Evolutionary conservation across 352 stramenopile genomes (phyloP).

Genomic region (Globisporangium solare): DNA sequence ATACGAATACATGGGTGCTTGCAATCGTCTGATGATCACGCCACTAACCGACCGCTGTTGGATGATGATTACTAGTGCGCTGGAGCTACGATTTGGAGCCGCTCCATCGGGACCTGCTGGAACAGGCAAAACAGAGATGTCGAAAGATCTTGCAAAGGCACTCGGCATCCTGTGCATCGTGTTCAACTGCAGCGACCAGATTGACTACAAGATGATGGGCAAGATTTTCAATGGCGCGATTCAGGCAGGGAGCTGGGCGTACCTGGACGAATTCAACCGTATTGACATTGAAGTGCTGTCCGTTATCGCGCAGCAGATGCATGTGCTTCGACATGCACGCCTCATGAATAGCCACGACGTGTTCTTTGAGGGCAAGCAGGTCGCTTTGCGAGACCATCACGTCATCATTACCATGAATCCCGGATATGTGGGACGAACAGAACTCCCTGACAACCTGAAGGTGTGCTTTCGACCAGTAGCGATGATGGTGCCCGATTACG

Average conservation of each 20-base stretch:
- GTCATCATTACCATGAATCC: slow-evolving; percentile 90
- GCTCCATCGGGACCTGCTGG: slow-evolving; percentile 86
- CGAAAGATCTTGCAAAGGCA: slow-evolving; percentile 90
- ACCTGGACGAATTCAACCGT: slow-evolving; percentile 89
- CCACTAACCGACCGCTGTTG: slow-evolving; percentile 92
- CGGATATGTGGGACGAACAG: slow-evolving; percentile 68
- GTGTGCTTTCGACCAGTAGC: slow-evolving; percentile 78
- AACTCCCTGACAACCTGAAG: slow-evolving; percentile 85
- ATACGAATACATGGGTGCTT: slow-evolving; percentile 92
- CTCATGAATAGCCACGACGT: slow-evolving; percentile 31
- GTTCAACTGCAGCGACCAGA: slow-evolving; percentile 96
- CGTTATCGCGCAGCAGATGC: slow-evolving; percentile 86
- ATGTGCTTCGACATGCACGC: slow-evolving; percentile 47
- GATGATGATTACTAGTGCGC: slow-evolving; percentile 90
- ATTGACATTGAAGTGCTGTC: slow-evolving; percentile 87
- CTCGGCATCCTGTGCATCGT: slow-evolving; percentile 92
- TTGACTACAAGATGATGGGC: slow-evolving; percentile 88
- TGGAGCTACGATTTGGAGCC: slow-evolving; percentile 85
- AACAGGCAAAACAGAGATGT: slow-evolving; percentile 94
- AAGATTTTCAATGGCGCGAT: slow-evolving; percentile 83
- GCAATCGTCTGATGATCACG: slow-evolving; percentile 90
- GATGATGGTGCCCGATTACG: slow-evolving; percentile 89
- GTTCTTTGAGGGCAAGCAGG: slow-evolving; percentile 47
- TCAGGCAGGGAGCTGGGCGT: slow-evolving; percentile 77
- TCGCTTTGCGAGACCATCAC: slow-evolving; percentile 61